Evolutionary conservation across 2,329 filamentous ascomycete genomes (phyloP), one percentile per base, ranked within the genome.

Genomic region (Pseudopithomyces chartarum): DNA sequence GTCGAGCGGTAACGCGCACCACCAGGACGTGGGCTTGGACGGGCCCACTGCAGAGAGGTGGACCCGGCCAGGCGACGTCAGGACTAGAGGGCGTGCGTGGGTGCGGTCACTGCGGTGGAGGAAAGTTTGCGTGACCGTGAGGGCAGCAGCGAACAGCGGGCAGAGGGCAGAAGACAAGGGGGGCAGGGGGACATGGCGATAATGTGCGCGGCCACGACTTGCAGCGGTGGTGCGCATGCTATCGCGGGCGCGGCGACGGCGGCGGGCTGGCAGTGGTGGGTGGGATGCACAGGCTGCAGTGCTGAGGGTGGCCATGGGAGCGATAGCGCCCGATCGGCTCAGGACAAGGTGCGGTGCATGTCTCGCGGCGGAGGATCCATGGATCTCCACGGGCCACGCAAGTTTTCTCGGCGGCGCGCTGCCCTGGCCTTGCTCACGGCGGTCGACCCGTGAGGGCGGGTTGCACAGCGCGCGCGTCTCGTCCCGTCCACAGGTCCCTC

Each of bases 11-110:
- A 52, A 17, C 32, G 32, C 19, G 29, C 20, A 8, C 48, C 23
- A 29, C 49, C 49, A 57, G 44, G 34, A 43, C 36, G 29, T 40
- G 33, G 26, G 51, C 13, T 57, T 57, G 59, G 54, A 57, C 57
- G 26, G 33, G 22, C 10, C 36, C 52, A 48, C 47, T 11, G 6
- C 4, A 3, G 12, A 38, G 19, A 36, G 38, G 17, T 44, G 45
- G 36, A 47, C n/a, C 39, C 12, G 47, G 43, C 40, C 33, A 19
- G 5, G 19, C 39, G 39, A 42, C 19, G 39, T 20, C 39, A 42
- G 36, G 11, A n/a, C n/a, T n/a, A n/a, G n/a, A n/a, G n/a, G n/a
- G n/a, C n/a, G n/a, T n/a, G 8, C 26, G 26, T 29, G 26, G 26
- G 8, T 8, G 26, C 26, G 26, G 26, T 8, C 26, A 29, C 26